Conservation (phyloP, 108 stramenopile genomes). For the Pseudonitzschia delicatissima region DNA sequence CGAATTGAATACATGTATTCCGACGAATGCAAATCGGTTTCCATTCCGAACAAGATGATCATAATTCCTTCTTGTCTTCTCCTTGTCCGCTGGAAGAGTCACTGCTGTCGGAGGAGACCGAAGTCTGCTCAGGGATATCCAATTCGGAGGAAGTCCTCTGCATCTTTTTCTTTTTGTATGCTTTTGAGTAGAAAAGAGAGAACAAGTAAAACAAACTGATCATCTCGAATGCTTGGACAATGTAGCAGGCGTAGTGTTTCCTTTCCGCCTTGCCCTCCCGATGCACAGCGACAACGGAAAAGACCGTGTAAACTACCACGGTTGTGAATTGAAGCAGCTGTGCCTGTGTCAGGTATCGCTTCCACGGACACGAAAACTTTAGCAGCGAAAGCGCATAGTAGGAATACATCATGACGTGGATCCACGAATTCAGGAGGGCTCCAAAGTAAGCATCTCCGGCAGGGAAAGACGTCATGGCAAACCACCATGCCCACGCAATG, state of each 20-base stretch:
- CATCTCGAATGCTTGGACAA: slow-evolving; percentile 83
- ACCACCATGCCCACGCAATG: slow-evolving; percentile 94
- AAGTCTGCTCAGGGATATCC: slow-evolving; percentile 19
- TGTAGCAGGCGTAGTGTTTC: slow-evolving; percentile 48
- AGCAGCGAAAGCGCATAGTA: slow-evolving; percentile 90
- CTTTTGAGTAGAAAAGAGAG: slow-evolving; percentile 68
- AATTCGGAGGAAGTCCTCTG: neutral
- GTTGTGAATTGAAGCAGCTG: slow-evolving; percentile 97
- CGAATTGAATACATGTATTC: too few relatives aligned
- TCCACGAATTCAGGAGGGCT: slow-evolving; percentile 92
- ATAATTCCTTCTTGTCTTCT: slow-evolving; percentile 9
- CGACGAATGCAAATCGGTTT: too few relatives aligned
- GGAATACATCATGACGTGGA: slow-evolving; percentile 99
- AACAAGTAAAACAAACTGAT: slow-evolving; percentile 82
- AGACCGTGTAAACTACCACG: slow-evolving; percentile 76
- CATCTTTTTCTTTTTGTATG: slow-evolving; percentile 60
- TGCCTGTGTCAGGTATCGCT: slow-evolving; percentile 85
- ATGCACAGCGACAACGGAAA: slow-evolving; percentile 32
- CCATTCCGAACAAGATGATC: too few relatives aligned
- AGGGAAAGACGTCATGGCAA: slow-evolving; percentile 75
- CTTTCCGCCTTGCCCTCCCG: slow-evolving; percentile 33
- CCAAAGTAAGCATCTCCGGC: slow-evolving; percentile 98
- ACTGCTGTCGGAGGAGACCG: slow-evolving; percentile 18
- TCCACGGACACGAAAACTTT: slow-evolving; percentile 86
- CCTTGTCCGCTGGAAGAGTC: neutral